phyloP scores from a whole-genome alignment of 2,329 filamentous ascomycete species.

The Aspergillus fumigatus region DNA sequence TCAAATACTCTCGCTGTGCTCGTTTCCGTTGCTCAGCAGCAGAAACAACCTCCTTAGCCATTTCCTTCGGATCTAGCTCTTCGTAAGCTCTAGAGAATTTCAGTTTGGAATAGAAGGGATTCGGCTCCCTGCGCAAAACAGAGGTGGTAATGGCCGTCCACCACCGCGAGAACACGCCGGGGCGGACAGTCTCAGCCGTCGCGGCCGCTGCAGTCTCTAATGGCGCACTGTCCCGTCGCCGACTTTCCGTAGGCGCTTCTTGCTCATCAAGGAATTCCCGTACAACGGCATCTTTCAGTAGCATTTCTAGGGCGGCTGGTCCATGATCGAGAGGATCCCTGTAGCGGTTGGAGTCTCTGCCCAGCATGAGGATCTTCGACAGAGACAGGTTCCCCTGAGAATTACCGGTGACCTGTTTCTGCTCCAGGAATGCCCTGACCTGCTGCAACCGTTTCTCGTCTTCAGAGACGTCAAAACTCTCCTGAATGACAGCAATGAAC shows the following conservation, averaged over 20 bases:
- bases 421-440: slow-evolving; percentile 88
- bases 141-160: slow-evolving; percentile 58
- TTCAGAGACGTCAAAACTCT: slow-evolving; percentile 97
- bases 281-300: slow-evolving; percentile 92
- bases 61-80: slow-evolving; percentile 73
- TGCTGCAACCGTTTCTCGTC: slow-evolving; percentile 97
- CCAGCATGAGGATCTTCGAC: slow-evolving; percentile 58
- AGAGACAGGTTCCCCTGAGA: slow-evolving; percentile 63
- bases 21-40: slow-evolving; percentile 77
- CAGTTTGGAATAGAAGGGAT: slow-evolving; percentile 89
- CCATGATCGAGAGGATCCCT: slow-evolving; percentile 88
- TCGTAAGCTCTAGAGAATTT: slow-evolving; percentile 68
- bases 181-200: slow-evolving; percentile 45
- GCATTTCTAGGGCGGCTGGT: slow-evolving; percentile 88
- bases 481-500: slow-evolving; percentile 99
- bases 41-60: slow-evolving; percentile 86
- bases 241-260: slow-evolving; percentile 30
- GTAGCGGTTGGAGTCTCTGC: slow-evolving; percentile 57
- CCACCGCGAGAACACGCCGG: slow-evolving; percentile 55
- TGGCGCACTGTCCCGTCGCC: slow-evolving; percentile 26
- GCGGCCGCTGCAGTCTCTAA: slow-evolving; percentile 19
- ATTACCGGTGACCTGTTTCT: slow-evolving; percentile 73
- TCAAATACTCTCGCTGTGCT: slow-evolving; percentile 85
- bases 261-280: slow-evolving; percentile 86
- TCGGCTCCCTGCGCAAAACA: slow-evolving; percentile 68